Base-by-base conservation (phyloP, 495 filamentous ascomycete species). In the Penicillium daleae region DNA sequence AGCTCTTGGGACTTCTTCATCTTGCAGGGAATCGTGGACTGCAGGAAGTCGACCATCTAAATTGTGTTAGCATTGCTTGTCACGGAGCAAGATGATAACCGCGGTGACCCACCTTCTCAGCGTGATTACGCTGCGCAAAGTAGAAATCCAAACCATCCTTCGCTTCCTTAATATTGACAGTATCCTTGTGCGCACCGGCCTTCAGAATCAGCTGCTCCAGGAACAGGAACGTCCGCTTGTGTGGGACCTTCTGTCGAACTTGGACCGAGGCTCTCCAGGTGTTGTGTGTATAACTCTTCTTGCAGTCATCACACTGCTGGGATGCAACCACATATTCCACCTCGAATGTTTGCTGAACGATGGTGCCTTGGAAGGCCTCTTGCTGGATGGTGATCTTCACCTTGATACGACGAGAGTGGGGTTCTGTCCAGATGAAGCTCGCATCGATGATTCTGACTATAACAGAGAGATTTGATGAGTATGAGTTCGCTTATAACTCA, bases 371-470 rank as follows among this genome's bases (percentile, higher is more conserved):
- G 67, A 80, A 92, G 70, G 77, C 93, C 83, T 84, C 90, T 77
- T 78, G 86, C 71, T 99, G 94, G 19, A 99, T 85, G 0, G 92
- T 97, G 69, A 99, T 90, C 78, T 96, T 96, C 64, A 99, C 87
- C 71, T 90, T 93, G 55, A 99, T 82, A 68, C 95, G 81, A 69
- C 91, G 82, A 53, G 91, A 96, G 80, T 99, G 95, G 7, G 95
- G 95, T 77, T 99, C 95, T 3, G 95, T 99, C 95, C 95, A 99
- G 65, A 97, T 92, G 72, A 99, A 99, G 68, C 86, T 90, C 37
- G 95, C 95, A 68, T 99, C 95, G 70, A 95, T 92, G 63, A 99
- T 93, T 44, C 95, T 82, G 57, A 96, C 91, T 78, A 92, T 95
- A 22, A 21, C 5, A 6, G n/a, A 37, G n/a, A 21, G 19, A 53